phyloP scores from a whole-genome alignment of 139 green algal species.

The Diplosphaera chodatii region DNA sequence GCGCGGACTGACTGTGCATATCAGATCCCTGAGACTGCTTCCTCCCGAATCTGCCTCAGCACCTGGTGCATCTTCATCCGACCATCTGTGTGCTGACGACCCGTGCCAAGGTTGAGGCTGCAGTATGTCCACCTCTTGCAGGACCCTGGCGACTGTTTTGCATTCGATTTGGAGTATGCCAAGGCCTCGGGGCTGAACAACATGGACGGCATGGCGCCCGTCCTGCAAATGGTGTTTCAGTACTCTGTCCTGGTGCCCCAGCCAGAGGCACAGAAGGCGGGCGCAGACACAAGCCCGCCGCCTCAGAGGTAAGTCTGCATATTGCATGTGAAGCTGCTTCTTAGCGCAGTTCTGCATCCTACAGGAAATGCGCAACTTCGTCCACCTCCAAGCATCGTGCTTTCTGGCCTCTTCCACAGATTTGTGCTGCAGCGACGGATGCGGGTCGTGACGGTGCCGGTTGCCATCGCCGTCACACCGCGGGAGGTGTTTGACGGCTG shows the following conservation, averaged over 20 bases:
- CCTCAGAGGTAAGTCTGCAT: too few relatives aligned
- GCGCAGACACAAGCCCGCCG: too few relatives aligned
- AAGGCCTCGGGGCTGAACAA: conserved; percentile 25
- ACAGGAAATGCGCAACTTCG: too few relatives aligned
- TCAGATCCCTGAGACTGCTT: too few relatives aligned
- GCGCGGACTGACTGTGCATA: too few relatives aligned
- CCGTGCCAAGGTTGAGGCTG: too few relatives aligned
- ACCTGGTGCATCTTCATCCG: too few relatives aligned
- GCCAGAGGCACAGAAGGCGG: neutral
- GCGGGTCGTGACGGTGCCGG: conserved; percentile 39
- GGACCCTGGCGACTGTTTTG: conserved; percentile 56
- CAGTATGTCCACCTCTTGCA: neutral
- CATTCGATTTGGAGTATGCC: conserved; percentile 61
- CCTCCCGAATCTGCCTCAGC: too few relatives aligned
- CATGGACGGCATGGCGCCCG: conserved; percentile 7
- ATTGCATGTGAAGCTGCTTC: too few relatives aligned
- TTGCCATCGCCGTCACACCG: conserved; percentile 25
- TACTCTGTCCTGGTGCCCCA: conserved; percentile 38
- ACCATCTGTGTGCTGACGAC: too few relatives aligned
- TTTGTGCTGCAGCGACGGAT: conserved; percentile 53
- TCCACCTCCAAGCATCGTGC: too few relatives aligned
- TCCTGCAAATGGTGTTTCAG: conserved; percentile 68
- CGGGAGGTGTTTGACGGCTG: conserved; percentile 49
- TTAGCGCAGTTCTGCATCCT: too few relatives aligned
- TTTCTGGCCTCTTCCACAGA: conserved; percentile 7